These are phyloP conservation scores for Cyberlindnera saturnus DNA, from an alignment of 805 yeast species.

Conservation along the genomic window DNA sequence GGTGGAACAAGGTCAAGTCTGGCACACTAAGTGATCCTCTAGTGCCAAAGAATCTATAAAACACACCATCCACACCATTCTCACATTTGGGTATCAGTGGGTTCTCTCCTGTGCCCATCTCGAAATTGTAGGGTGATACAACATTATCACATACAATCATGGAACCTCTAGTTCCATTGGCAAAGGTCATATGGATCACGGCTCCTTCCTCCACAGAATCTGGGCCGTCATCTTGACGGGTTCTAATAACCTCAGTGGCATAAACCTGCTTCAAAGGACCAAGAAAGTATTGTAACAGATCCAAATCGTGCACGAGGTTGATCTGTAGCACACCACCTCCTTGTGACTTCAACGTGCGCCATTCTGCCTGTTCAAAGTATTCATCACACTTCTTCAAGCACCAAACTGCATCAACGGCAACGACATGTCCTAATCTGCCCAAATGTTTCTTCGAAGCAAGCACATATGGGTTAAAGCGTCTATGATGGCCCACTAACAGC, in stretches of 20 bases:
- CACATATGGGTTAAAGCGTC: slow-evolving; percentile 19
- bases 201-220: slow-evolving; percentile 19
- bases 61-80: slow-evolving; percentile 13
- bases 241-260: slow-evolving; percentile 11
- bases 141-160: slow-evolving; percentile 18
- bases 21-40: slow-evolving; percentile 13
- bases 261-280: slow-evolving; percentile 15
- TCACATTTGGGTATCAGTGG: slow-evolving; percentile 12
- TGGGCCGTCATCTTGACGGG: slow-evolving; percentile 8
- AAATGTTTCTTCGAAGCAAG: slow-evolving; percentile 15
- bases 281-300: slow-evolving; percentile 14
- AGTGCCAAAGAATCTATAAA: slow-evolving; percentile 17
- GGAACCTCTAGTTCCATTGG: slow-evolving; percentile 12
- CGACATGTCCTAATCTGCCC: slow-evolving; percentile 10
- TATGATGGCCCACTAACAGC: slow-evolving; percentile 17
- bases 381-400: slow-evolving; percentile 15
- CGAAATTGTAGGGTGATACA: slow-evolving; percentile 16
- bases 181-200: slow-evolving; percentile 12
- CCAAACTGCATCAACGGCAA: slow-evolving; percentile 19
- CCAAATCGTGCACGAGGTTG: slow-evolving; percentile 17
- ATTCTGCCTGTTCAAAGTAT: slow-evolving; percentile 13
- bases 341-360: slow-evolving; percentile 11
- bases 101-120: slow-evolving; percentile 20
- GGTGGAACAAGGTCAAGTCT: slow-evolving; percentile 15
- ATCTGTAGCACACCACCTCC: slow-evolving; percentile 17